These are phyloP conservation scores for Marasmius oreades DNA, from an alignment of 1,284 basidiomycete genomes.

Conservation along the genomic window DNA sequence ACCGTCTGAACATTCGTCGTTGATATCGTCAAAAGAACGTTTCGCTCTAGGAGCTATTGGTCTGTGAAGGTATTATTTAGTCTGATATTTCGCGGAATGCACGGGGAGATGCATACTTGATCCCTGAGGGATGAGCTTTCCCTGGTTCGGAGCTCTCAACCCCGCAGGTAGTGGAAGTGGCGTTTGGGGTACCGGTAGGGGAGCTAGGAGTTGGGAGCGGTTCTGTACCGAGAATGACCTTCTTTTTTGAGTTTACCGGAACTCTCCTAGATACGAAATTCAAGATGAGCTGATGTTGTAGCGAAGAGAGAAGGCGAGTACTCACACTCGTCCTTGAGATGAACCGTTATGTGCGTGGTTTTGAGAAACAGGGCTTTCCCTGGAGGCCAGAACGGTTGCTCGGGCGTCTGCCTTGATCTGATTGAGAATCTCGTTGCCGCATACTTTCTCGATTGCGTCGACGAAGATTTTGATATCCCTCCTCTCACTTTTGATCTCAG, in stretches of 20 bases:
- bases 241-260: background rate
- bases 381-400: background rate
- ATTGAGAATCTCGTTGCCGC: slow-evolving; percentile 6
- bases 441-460: slow-evolving; percentile 3
- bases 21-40: background rate
- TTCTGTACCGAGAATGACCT: background rate
- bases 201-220: background rate
- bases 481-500: slow-evolving; percentile 4
- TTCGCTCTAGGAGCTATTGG: background rate
- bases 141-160: background rate
- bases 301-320: background rate
- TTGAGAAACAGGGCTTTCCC: background rate
- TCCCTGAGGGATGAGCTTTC: background rate
- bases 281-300: background rate
- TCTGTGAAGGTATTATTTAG: background rate
- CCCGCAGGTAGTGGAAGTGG: background rate
- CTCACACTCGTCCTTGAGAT: background rate
- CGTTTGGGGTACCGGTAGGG: background rate
- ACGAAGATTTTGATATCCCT: slow-evolving; percentile 3
- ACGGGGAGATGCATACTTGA: background rate
- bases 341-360: background rate
- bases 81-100: background rate
- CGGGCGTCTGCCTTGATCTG: slow-evolving; percentile 4
- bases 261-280: background rate
- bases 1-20: background rate